Evolutionary conservation across 371 early-diverging fungal species (phyloP).

Genomic region (Blakeslea trispora): DNA sequence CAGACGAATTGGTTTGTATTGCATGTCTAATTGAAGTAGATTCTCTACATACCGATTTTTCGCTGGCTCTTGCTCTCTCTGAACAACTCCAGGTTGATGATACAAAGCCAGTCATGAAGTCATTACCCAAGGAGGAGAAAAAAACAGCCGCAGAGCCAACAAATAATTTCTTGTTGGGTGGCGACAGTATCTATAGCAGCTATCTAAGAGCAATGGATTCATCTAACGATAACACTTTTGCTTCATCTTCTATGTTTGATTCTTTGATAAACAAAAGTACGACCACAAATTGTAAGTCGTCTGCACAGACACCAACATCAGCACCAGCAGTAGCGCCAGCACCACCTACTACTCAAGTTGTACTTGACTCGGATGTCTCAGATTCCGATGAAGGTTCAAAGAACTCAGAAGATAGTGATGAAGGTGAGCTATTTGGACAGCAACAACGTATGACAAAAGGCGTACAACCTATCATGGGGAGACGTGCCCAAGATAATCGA

Average conservation of each 20-base stretch:
- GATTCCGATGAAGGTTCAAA: conserved; percentile 31
- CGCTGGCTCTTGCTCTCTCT: conserved; percentile 43
- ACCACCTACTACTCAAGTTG: conserved; percentile 25
- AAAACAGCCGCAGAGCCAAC: not conserved
- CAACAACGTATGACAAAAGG: conserved; percentile 33
- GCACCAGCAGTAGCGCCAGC: conserved; percentile 2
- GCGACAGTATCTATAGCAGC: conserved; percentile 43
- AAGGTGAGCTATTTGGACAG: no score
- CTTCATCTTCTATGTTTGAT: conserved; percentile 38
- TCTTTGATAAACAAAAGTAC: conserved; percentile 16
- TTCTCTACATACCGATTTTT: conserved; percentile 25
- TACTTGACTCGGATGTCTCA: conserved; percentile 49
- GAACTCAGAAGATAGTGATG: conserved; percentile 16
- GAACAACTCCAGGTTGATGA: conserved; percentile 30
- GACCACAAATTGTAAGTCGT: not conserved
- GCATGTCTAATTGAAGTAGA: not conserved
- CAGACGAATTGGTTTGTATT: not conserved
- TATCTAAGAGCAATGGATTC: conserved; percentile 22
- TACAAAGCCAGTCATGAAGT: conserved; percentile 4
- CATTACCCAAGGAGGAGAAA: not conserved
- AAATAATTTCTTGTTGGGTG: conserved; percentile 21
- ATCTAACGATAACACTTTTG: conserved; percentile 4
- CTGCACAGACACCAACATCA: conserved; percentile 5
- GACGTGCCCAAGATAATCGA: conserved; percentile 40
- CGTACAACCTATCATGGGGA: conserved; percentile 43